A percentile compares a stretch with the other conserved stretches of the same genome.
These are phyloP conservation scores for Manihot esculenta DNA, from an alignment of 441 rosid genomes.

Conservation along the genomic window DNA sequence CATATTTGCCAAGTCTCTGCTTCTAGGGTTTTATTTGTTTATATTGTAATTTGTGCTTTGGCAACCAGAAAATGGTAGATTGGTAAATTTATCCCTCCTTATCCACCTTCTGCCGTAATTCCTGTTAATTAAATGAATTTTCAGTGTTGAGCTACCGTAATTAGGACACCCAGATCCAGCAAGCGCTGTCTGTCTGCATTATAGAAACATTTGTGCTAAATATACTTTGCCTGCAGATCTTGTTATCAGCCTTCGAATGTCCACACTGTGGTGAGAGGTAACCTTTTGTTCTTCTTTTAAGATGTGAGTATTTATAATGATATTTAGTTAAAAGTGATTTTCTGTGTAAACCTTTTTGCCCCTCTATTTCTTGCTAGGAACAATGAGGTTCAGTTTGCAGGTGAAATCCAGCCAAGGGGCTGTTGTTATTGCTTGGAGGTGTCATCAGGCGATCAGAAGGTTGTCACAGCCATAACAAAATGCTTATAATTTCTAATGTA, in stretches of 20 bases:
- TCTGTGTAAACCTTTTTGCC: not conserved
- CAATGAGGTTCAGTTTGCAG: slow-evolving; percentile 96
- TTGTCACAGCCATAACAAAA: slow-evolving; percentile 14
- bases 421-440: slow-evolving; percentile 59
- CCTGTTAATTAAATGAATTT: not conserved
- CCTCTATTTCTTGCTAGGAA: slow-evolving; percentile 45
- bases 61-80: not conserved
- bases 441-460: slow-evolving; percentile 66
- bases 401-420: slow-evolving; percentile 80
- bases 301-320: not conserved
- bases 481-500: not conserved
- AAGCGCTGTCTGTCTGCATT: not conserved
- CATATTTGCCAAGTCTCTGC: not conserved
- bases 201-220: not conserved
- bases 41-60: not conserved
- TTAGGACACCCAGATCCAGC: not conserved
- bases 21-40: not conserved
- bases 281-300: slow-evolving; percentile 8
- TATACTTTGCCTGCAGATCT: slow-evolving; percentile 45
- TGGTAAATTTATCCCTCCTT: no score
- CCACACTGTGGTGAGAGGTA: slow-evolving; percentile 91
- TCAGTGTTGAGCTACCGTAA: not conserved
- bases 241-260: slow-evolving; percentile 92
- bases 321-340: not conserved
- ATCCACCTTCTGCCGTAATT: no score